These are phyloP conservation scores for Epichloe brachyelytri DNA, from an alignment of 2,329 filamentous ascomycete species.

Conservation along the genomic window DNA sequence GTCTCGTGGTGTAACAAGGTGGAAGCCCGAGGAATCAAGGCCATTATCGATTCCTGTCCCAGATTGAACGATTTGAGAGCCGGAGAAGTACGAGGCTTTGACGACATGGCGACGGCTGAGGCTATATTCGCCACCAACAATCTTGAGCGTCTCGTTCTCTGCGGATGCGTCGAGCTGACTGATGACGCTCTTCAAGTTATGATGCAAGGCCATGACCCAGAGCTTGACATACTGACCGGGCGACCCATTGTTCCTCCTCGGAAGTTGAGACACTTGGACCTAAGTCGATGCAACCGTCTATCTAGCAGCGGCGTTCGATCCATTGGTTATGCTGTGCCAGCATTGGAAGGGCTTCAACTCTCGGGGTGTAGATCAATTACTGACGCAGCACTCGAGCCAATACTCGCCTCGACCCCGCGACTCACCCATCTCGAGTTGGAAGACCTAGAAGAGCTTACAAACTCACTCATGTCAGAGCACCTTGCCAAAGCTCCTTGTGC, in stretches of 20 bases:
- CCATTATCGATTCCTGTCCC: conserved; percentile 59
- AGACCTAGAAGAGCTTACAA: conserved; percentile 66
- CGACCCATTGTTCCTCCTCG: conserved; percentile 64
- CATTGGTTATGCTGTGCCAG: conserved; percentile 62
- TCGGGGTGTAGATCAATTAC: conserved; percentile 64
- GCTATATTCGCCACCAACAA: conserved; percentile 69
- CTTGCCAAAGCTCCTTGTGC: conserved; percentile 69
- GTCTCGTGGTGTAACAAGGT: conserved; percentile 89
- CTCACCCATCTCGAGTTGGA: conserved; percentile 85
- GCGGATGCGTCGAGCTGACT: conserved; percentile 64
- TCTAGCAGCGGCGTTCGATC: conserved; percentile 59
- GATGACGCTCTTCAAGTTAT: conserved; percentile 63
- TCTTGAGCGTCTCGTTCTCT: conserved; percentile 70
- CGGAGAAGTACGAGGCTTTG: conserved; percentile 69
- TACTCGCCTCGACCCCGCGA: conserved; percentile 62
- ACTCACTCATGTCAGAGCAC: conserved; percentile 56
- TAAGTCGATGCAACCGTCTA: conserved; percentile 65
- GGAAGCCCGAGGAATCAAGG: conserved; percentile 61
- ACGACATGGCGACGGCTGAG: conserved; percentile 57
- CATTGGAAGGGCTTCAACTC: conserved; percentile 71
- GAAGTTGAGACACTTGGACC: conserved; percentile 69
- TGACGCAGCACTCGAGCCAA: conserved; percentile 56
- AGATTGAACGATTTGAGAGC: conserved; percentile 68
- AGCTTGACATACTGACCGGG: conserved; percentile 70
- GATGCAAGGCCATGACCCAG: conserved; percentile 61